These are phyloP conservation scores for Apophysomyces sp. DNA, from an alignment of 371 early-diverging fungal species.

Conservation along the genomic window DNA sequence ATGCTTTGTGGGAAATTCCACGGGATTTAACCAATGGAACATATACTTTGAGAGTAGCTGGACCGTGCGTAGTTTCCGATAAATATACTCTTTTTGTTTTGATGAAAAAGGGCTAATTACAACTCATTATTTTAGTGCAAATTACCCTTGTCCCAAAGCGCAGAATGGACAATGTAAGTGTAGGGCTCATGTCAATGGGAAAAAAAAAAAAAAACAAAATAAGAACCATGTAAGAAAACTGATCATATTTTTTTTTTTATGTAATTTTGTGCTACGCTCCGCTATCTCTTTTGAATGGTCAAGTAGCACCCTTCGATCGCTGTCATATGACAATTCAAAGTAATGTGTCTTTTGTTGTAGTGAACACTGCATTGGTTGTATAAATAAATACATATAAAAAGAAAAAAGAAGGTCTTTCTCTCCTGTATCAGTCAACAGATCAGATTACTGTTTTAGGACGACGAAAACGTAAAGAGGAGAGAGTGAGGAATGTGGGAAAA, in stretches of 20 bases:
- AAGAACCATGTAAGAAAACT: background rate
- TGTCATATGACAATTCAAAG: slow-evolving; percentile 15
- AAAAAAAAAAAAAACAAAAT: background rate
- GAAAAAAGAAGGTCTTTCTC: background rate
- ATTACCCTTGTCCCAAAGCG: slow-evolving; percentile 31
- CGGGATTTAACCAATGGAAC: slow-evolving; percentile 18
- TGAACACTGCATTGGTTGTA: background rate
- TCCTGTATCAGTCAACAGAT: background rate
- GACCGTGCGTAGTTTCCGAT: slow-evolving; percentile 33
- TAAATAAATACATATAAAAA: background rate
- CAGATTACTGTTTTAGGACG: background rate
- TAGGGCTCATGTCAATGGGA: background rate
- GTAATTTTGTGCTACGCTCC: background rate
- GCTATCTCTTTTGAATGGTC: background rate
- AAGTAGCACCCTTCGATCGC: slow-evolving; percentile 26
- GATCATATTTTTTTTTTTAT: background rate
- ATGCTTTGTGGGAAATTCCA: slow-evolving; percentile 34
- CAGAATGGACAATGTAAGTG: slow-evolving; percentile 27
- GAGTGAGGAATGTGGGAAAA: background rate
- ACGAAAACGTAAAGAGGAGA: background rate
- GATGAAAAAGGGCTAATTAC: background rate
- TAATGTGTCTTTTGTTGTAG: slow-evolving; percentile 13
- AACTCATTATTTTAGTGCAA: slow-evolving; percentile 17
- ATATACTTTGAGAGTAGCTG: slow-evolving; percentile 27
- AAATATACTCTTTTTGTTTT: no score